These are phyloP conservation scores for Kodamaea arcana DNA, from an alignment of 1,139 yeast genomes.

Conservation along the genomic window DNA sequence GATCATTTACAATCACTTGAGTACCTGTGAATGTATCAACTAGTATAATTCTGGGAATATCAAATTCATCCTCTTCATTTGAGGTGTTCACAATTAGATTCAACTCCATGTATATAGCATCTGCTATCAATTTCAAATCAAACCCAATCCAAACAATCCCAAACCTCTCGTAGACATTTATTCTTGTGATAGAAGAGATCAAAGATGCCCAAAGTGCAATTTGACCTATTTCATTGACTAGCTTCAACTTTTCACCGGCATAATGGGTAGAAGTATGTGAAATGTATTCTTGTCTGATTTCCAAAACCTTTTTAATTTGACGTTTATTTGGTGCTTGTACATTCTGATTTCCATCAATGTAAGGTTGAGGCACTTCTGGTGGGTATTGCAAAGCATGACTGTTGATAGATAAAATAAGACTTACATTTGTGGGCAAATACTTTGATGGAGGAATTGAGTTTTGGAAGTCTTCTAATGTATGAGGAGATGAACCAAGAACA, in stretches of 20 bases:
- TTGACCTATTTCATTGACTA: conserved; percentile 33
- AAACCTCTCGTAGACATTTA: conserved; percentile 22
- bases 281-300: conserved; percentile 34
- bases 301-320: conserved; percentile 25
- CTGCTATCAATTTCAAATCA: conserved; percentile 7
- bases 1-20: not conserved
- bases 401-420: conserved; percentile 4
- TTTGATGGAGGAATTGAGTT: conserved; percentile 1
- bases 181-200: conserved; percentile 15
- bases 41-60: conserved; percentile 3
- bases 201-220: conserved; percentile 36
- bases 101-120: conserved; percentile 23
- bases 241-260: conserved; percentile 37
- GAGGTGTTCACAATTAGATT: conserved; percentile 14
- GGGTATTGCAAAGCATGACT: conserved; percentile 5
- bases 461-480: not conserved
- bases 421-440: conserved; percentile 3
- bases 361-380: conserved; percentile 39
- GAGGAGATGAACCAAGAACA: not conserved
- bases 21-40: conserved; percentile 1
- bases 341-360: conserved; percentile 30
- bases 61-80: conserved; percentile 1
- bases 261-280: conserved; percentile 34
- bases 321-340: conserved; percentile 32
- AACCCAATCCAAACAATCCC: conserved; percentile 14